Evolutionary conservation across 1,139 yeast species (phyloP), one percentile per base, ranked within the genome.

Genomic region (Chernovozyma aurita): DNA sequence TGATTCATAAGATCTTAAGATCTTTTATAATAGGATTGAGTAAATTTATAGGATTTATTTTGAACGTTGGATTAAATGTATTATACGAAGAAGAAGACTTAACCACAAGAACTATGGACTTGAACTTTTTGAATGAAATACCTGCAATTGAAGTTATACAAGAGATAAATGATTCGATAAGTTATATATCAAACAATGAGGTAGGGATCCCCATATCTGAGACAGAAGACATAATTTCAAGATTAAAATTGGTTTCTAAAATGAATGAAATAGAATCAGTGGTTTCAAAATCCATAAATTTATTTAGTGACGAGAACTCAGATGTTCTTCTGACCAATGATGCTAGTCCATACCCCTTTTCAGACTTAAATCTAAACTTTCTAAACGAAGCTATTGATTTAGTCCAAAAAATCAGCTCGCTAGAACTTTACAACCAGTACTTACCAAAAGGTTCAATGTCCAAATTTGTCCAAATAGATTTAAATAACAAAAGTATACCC

Each of bases 71-170:
- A 1, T 62, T 70, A 14, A 80, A 79, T n/a, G 82, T 79, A 6
- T 62, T 84, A 14, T 79, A 78, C 46, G 90, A 83, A 47, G 92
- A 84, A 48, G 94, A 84, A 50, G 94, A 84, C 55, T 59, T 84
- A 35, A 79, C 80, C 38, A 76, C 84, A 2, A 73, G 82, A 44
- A 64, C 68, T 11, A 76, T 82, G 81, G 78, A 76, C 34, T 51
- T 68, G 35, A 59, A 65, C 41, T 65, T 64, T 36, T 55, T 68
- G 34, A 40, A 42, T 20, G 55, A 51, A 18, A 49, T 63, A 3
- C 42, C 56, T n/a, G 37, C 55, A 1, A 53, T 49, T 18, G 46
- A 47, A 4, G 52, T 63, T 1, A 37, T 55, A 2, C 49, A 44
- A 4, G 58, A 53, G 18, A 41, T 67, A 4, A 47, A 53, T 5